These are phyloP conservation scores for Nicotiana benthamiana DNA, from an alignment of 257 asterid species.

Conservation along the genomic window DNA sequence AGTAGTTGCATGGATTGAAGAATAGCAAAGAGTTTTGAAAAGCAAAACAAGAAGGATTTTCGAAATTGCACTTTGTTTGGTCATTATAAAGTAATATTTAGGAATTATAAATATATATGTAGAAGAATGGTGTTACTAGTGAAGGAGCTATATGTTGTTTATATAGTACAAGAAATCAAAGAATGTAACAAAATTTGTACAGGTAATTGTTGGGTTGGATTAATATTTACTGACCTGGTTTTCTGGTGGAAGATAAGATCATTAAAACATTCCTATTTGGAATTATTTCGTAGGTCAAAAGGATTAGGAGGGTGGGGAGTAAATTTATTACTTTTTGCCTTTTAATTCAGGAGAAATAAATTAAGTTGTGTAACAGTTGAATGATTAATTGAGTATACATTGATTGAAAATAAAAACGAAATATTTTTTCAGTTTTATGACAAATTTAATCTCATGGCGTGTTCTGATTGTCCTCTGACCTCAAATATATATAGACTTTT, in stretches of 20 bases:
- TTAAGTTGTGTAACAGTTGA: neutral
- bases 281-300: neutral
- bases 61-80: neutral
- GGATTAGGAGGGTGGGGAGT: neutral
- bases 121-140: neutral
- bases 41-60: neutral
- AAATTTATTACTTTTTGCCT: neutral
- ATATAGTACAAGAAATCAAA: neutral
- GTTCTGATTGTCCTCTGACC: too few relatives aligned
- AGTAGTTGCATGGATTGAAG: neutral
- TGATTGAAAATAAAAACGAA: neutral
- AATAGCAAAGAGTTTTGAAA: neutral
- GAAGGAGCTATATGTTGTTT: neutral
- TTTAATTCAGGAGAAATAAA: neutral
- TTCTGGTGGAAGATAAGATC: neutral
- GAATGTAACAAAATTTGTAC: neutral
- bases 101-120: neutral
- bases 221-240: neutral
- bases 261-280: neutral
- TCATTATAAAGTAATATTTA: neutral
- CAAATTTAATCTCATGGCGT: neutral
- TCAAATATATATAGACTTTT: too few relatives aligned
- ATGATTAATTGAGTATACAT: neutral
- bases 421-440: neutral
- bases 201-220: neutral